Percentiles rank a stretch among this genome's conserved stretches.
Conservation (phyloP, 495 filamentous ascomycete genomes). For the Penicillium canariense region DNA sequence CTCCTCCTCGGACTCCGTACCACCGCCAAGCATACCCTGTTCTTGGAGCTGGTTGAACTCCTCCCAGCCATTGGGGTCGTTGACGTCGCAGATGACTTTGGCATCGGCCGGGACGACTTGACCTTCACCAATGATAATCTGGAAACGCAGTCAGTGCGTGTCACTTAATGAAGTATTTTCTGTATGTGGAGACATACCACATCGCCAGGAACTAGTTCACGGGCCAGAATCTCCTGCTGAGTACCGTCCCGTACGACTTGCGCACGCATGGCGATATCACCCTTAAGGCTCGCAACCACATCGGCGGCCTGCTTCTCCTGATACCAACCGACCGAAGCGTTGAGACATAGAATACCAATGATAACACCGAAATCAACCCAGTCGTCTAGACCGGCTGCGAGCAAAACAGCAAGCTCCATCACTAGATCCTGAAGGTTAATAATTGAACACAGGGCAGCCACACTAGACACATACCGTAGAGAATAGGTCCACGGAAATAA, state of each 20-base stretch:
- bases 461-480: constrained; percentile 59
- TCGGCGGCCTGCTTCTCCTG: constrained; percentile 83
- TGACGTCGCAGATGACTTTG: constrained; percentile 70
- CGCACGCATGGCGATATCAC: constrained; percentile 76
- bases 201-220: constrained; percentile 76
- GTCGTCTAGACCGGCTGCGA: constrained; percentile 71
- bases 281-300: constrained; percentile 75
- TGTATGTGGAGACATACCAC: constrained; percentile 54
- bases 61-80: constrained; percentile 62
- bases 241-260: constrained; percentile 63
- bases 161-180: background rate
- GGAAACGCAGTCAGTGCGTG: constrained; percentile 31
- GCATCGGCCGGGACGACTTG: constrained; percentile 68
- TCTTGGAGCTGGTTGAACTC: constrained; percentile 56
- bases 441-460: background rate
- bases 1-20: constrained; percentile 53
- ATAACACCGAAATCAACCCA: constrained; percentile 86
- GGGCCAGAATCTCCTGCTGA: constrained; percentile 65
- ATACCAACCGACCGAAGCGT: constrained; percentile 76
- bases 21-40: constrained; percentile 54
- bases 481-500: constrained; percentile 77
- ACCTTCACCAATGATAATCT: constrained; percentile 67
- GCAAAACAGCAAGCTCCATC: constrained; percentile 75
- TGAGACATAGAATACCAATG: constrained; percentile 72
- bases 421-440: constrained; percentile 48